Percentiles rank a stretch among this genome's conserved stretches.
Evolutionary conservation across 2,329 filamentous ascomycete genomes (phyloP).

Genomic region (Chrysosphaeria jannelii): DNA sequence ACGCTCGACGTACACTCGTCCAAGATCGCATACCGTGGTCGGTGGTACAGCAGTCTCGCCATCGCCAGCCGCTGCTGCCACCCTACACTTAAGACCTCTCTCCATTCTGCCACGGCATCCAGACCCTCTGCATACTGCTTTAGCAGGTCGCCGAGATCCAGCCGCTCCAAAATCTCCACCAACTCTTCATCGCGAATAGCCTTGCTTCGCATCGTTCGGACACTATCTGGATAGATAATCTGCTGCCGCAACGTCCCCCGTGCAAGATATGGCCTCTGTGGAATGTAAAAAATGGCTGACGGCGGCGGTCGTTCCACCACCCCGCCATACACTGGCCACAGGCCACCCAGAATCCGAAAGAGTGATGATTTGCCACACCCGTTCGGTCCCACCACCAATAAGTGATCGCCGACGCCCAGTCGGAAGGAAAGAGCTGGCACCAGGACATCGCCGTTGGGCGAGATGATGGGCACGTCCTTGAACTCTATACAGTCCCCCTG

Average conservation of each 20-base stretch:
- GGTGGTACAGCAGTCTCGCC: slow-evolving; percentile 83
- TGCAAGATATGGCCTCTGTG: slow-evolving; percentile 78
- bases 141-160: slow-evolving; percentile 62
- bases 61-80: slow-evolving; percentile 91
- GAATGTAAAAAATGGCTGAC: slow-evolving; percentile 91
- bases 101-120: slow-evolving; percentile 91
- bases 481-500: slow-evolving; percentile 71
- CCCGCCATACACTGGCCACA: slow-evolving; percentile 95
- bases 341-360: slow-evolving; percentile 80
- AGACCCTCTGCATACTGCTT: slow-evolving; percentile 42
- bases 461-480: slow-evolving; percentile 68
- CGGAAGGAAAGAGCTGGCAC: slow-evolving; percentile 64
- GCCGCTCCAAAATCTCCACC: slow-evolving; percentile 39
- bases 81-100: slow-evolving; percentile 72
- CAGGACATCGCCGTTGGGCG: slow-evolving; percentile 81
- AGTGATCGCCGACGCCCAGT: slow-evolving; percentile 60
- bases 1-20: slow-evolving; percentile 91
- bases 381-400: slow-evolving; percentile 87
- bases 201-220: slow-evolving; percentile 65
- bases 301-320: slow-evolving; percentile 76
- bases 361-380: slow-evolving; percentile 90
- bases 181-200: slow-evolving; percentile 61
- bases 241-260: slow-evolving; percentile 83
- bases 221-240: slow-evolving; percentile 78
- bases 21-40: slow-evolving; percentile 74